Conservation (phyloP, 1,284 basidiomycete genomes). For the Pseudozyma sp. region DNA sequence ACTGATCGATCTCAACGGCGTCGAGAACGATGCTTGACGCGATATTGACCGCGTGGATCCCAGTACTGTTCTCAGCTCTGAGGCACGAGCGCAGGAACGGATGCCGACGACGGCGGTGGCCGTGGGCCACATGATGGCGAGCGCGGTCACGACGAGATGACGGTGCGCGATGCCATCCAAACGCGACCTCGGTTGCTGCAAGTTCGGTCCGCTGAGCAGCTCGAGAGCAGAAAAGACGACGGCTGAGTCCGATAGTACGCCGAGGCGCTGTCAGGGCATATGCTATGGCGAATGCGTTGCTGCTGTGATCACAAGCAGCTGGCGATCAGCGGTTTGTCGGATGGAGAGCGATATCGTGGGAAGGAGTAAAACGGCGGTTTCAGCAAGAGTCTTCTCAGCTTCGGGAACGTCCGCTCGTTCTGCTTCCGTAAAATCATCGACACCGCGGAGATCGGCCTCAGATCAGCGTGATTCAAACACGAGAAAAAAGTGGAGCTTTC, state of each 20-base stretch:
- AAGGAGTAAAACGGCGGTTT: background rate
- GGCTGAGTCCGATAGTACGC: background rate
- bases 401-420: background rate
- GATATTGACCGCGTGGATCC: constrained; percentile 21
- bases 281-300: background rate
- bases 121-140: constrained; percentile 31
- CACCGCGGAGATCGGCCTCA: constrained; percentile 8
- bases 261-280: constrained; percentile 6
- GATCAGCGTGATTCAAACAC: background rate
- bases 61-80: constrained; percentile 12
- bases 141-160: background rate
- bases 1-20: background rate
- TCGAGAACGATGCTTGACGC: constrained; percentile 2
- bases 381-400: background rate
- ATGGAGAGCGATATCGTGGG: background rate
- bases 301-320: background rate
- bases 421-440: constrained; percentile 11
- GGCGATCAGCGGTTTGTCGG: background rate
- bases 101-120: constrained; percentile 36
- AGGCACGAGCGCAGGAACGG: constrained; percentile 24
- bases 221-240: background rate
- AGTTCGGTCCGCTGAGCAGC: background rate
- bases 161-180: constrained; percentile 7
- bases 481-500: background rate
- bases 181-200: background rate